Conservation (phyloP, 2,329 filamentous ascomycete species). For the Penicillium sp. region DNA sequence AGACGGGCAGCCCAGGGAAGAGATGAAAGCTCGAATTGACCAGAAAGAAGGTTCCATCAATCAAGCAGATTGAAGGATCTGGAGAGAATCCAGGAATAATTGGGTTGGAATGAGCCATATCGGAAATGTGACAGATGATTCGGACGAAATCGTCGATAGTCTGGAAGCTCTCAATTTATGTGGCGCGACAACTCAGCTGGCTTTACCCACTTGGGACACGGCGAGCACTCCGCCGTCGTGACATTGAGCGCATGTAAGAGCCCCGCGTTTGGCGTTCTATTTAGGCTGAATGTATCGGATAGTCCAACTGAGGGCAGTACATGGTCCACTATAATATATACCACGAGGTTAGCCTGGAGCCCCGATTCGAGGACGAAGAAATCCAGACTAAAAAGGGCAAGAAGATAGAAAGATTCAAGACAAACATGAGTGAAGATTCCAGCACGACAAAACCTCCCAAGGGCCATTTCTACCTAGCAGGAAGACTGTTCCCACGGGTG, state of each 20-base stretch:
- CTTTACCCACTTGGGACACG: conserved; percentile 2
- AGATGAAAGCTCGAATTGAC: conserved; percentile 48
- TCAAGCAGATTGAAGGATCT: conserved; percentile 48
- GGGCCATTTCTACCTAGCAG: conserved; percentile 14
- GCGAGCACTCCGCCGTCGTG: neutral
- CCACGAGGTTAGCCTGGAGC: too few species aligned
- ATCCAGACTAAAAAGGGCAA: too few species aligned
- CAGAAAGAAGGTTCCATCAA: conserved; percentile 47
- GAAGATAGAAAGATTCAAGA: neutral
- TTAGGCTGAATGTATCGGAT: neutral
- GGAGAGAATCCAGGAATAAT: conserved; percentile 51
- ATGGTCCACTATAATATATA: too few species aligned
- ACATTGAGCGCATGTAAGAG: neutral
- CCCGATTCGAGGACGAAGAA: too few species aligned
- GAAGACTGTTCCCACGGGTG: conserved; percentile 23
- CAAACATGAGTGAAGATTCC: neutral
- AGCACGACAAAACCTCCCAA: conserved; percentile 7
- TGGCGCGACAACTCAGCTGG: neutral
- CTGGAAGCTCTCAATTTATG: neutral
- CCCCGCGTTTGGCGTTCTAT: neutral
- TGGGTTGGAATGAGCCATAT: conserved; percentile 35
- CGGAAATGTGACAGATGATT: neutral
- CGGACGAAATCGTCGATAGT: neutral
- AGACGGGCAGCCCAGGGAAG: conserved; percentile 49
- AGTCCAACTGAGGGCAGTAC: neutral